Percentiles rank a stretch among this genome's conserved stretches.
Evolutionary conservation across 2,329 filamentous ascomycete genomes (phyloP).

Genomic region (Chrysoporthe deuterocubensis): DNA sequence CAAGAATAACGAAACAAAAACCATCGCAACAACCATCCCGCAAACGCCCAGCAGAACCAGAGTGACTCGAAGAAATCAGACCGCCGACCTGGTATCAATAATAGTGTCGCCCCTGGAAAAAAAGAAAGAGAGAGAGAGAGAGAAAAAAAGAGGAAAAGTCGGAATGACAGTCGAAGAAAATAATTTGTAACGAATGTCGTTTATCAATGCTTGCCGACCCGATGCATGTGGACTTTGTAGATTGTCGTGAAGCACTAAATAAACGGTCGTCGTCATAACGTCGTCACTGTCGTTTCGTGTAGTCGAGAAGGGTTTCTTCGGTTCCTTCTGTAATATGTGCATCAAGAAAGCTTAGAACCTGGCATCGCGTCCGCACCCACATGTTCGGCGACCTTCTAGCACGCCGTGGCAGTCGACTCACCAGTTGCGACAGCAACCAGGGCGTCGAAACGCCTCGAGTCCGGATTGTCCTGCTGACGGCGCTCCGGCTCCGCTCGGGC

Average conservation of each 20-base stretch:
- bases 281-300: constrained; percentile 18
- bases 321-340: constrained; percentile 6
- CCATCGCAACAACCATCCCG: not conserved
- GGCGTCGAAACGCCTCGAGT: constrained; percentile 61
- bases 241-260: not conserved
- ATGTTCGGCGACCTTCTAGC: constrained; percentile 21
- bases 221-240: constrained; percentile 11
- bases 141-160: not conserved
- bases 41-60: constrained; percentile 17
- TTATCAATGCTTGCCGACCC: constrained; percentile 16
- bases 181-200: constrained; percentile 1
- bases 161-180: not conserved
- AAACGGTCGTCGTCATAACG: constrained; percentile 21
- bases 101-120: constrained; percentile 1
- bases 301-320: not conserved
- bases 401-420: constrained; percentile 42
- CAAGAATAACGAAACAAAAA: not conserved
- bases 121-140: constrained; percentile 15
- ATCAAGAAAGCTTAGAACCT: not conserved
- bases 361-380: too few relatives aligned
- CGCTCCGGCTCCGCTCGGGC: constrained; percentile 37
- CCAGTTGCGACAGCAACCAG: constrained; percentile 68
- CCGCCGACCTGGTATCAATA: constrained; percentile 29
- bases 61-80: constrained; percentile 16
- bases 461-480: constrained; percentile 37